phyloP scores from a whole-genome alignment of 1,284 basidiomycete species.

The Coriolopsis trogii region DNA sequence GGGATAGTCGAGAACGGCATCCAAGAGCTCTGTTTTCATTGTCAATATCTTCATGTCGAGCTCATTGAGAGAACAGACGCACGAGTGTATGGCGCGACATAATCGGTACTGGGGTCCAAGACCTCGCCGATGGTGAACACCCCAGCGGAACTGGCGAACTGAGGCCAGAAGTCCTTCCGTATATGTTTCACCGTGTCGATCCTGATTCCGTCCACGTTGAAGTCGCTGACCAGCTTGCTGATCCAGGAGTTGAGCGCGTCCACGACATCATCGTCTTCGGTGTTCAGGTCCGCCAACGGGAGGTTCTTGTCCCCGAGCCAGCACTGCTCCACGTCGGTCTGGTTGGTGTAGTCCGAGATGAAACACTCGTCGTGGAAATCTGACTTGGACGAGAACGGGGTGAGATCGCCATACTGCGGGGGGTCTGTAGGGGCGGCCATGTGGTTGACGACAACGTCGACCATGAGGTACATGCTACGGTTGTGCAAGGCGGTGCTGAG shows the following conservation, averaged over 20 bases:
- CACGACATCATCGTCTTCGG: constrained; percentile 61
- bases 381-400: constrained; percentile 59
- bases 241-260: constrained; percentile 66
- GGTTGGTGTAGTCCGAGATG: constrained; percentile 51
- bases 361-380: constrained; percentile 69
- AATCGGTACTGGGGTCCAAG: constrained; percentile 59
- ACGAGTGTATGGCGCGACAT: constrained; percentile 34
- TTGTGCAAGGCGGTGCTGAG: constrained; percentile 66
- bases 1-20: constrained; percentile 74
- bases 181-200: constrained; percentile 77
- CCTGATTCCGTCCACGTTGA: constrained; percentile 70
- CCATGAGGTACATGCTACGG: constrained; percentile 79
- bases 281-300: constrained; percentile 74
- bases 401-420: constrained; percentile 59
- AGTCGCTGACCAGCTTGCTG: constrained; percentile 59
- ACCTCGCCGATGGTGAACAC: constrained; percentile 89
- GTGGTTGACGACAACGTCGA: constrained; percentile 80
- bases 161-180: constrained; percentile 67
- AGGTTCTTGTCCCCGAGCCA: constrained; percentile 76
- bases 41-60: too few relatives aligned
- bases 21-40: constrained; percentile 56
- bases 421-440: constrained; percentile 61
- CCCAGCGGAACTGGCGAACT: constrained; percentile 69
- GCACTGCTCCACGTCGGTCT: constrained; percentile 68
- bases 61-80: too few relatives aligned